Evolutionary conservation across 805 yeast species (phyloP), one percentile per base, ranked within the genome.

Genomic region (Naumovozyma castellii): DNA sequence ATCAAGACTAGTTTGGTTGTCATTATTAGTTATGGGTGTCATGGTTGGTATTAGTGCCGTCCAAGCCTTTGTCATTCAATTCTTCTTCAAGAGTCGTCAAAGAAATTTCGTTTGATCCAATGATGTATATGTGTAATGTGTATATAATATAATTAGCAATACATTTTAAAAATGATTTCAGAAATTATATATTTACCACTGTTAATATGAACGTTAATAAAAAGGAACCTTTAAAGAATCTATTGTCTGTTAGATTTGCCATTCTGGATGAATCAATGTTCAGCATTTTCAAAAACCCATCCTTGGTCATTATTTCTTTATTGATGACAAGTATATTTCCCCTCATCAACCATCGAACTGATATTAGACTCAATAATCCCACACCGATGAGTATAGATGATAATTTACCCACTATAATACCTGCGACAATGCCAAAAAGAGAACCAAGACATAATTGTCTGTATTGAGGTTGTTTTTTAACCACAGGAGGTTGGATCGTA

Each of bases 11-110:
- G 80, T 82, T 57, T 84, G 80, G 74, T 75, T 84, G 55, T 78
- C 88, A 35, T 64, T 84, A 39, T 63, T 76, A 43, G 87, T 81
- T 57, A 82, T 84, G 47, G 58, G 75, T 32, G 68, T 81, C 50
- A 82, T 82, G 74, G 84, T 81, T 37, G 82, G 80, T 46, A 76
- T 85, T 72, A 85, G 90, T 40, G 69, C 71, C 36, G 69, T 76
- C 49, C 94, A 85, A 64, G 86, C 87, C 40, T 64, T 81, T n/a
- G 69, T 83, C 45, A 94, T 85, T 43, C 94, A 84, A 65, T 67
- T 82, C 56, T 78, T 85, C 69, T 85, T 85, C 70, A 78, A 74
- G 25, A 56, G 63, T 37, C 68, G 71, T 49, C 62, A 62, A 41
- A 65, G 61, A 50, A 65, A 59, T 41, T 67, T 52, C 46, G 71